A percentile compares a stretch with the other conserved stretches of the same genome.
These are phyloP conservation scores for Kluyveromyces lactis DNA, from an alignment of 805 yeast genomes.

Conservation along the genomic window DNA sequence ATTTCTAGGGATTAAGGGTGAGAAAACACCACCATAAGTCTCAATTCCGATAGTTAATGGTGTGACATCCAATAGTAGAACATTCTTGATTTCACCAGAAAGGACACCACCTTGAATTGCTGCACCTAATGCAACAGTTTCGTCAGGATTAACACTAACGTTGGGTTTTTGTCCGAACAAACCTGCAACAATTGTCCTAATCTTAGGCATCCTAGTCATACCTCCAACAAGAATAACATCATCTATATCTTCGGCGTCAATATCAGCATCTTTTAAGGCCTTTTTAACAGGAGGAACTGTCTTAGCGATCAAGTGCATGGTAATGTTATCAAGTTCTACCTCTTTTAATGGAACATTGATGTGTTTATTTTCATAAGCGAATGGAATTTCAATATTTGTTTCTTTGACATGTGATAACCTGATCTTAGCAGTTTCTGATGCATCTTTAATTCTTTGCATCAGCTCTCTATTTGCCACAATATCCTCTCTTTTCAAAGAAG, in stretches of 20 bases:
- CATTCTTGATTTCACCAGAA: constrained; percentile 76
- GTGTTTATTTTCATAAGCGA: constrained; percentile 54
- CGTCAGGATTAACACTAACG: constrained; percentile 78
- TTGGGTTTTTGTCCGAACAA: constrained; percentile 59
- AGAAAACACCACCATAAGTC: constrained; percentile 76
- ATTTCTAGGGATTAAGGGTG: constrained; percentile 71
- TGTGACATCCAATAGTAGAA: constrained; percentile 69
- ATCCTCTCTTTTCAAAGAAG: constrained; percentile 29
- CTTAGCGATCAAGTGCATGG: constrained; percentile 54
- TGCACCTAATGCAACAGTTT: constrained; percentile 87
- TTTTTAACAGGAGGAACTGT: constrained; percentile 68
- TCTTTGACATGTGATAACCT: constrained; percentile 59
- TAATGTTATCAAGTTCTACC: constrained; percentile 58
- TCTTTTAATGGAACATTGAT: constrained; percentile 52
- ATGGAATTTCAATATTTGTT: constrained; percentile 62
- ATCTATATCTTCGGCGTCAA: constrained; percentile 56
- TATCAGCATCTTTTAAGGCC: constrained; percentile 67
- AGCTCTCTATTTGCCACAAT: constrained; percentile 43
- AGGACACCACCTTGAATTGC: constrained; percentile 84
- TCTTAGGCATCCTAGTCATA: constrained; percentile 85
- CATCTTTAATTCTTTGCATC: constrained; percentile 71
- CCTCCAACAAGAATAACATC: constrained; percentile 80
- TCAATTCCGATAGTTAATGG: constrained; percentile 79
- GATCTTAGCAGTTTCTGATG: constrained; percentile 70
- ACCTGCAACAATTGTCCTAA: constrained; percentile 51